These are phyloP conservation scores for Penicillium coffeae DNA, from an alignment of 495 filamentous ascomycete genomes.

Conservation along the genomic window DNA sequence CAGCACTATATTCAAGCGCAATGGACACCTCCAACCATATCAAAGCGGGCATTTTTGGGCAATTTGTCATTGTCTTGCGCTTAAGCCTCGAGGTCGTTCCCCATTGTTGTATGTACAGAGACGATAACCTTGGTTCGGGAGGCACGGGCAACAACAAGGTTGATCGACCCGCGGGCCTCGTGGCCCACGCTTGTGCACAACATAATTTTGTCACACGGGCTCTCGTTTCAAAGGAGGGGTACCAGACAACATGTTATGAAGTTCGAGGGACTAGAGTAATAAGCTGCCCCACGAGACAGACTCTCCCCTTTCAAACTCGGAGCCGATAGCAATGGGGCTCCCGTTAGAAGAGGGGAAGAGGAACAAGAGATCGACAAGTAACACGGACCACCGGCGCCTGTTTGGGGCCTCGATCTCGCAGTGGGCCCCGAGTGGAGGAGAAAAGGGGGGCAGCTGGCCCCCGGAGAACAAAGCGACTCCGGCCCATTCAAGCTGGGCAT, in stretches of 20 bases:
- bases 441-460: background rate
- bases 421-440: background rate
- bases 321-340: no score
- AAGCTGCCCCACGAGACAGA: no score
- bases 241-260: no score
- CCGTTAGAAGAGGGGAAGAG: no score
- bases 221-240: no score
- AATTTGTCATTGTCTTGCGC: background rate
- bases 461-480: background rate
- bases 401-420: conserved; percentile 2
- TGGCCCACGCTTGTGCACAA: no score
- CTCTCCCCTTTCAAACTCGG: no score
- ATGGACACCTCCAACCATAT: background rate
- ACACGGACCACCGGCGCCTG: conserved; percentile 15
- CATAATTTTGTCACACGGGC: no score
- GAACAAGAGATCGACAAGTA: background rate
- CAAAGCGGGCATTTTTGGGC: background rate
- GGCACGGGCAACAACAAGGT: conserved; percentile 18
- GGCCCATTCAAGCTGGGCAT: background rate
- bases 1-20: conserved; percentile 4
- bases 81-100: background rate
- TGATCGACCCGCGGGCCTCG: conserved; percentile 32
- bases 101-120: background rate
- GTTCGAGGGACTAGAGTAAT: no score
- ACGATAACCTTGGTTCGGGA: conserved; percentile 4